Evolutionary conservation across 2,329 filamentous ascomycete species (phyloP), one percentile per base, ranked within the genome.

Genomic region (Pseudogymnoascus sp.): DNA sequence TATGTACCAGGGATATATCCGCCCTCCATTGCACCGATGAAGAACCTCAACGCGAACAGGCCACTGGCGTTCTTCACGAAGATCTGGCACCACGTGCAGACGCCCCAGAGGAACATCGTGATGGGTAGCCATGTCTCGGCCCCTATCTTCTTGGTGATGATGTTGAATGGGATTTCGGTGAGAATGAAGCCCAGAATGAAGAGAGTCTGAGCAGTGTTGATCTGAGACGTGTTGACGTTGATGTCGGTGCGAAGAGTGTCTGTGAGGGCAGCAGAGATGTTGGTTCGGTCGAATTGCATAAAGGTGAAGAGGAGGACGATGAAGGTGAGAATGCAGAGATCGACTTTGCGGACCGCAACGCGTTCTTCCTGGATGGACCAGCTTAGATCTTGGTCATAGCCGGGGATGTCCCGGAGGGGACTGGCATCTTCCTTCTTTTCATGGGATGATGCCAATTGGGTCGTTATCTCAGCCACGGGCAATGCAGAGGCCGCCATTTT

Each of bases 391-490:
- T 30, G 11, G 19, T 62, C 61, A 35, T 60, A 62, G 52, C 61
- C 61, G 16, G 61, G 61, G 55, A 62, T 36, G 5, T 39, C 52
- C 42, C 59, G n/a, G 30, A 25, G 36, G 23, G 16, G 22, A 52
- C 11, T 30, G 19, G 16, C 45, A 49, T 52, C 39, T 19, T 52
- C 19, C 2, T n/a, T 30, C 25, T 45, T 61, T 41, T 45, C 45
- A 4, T 28, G 38, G 4, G 45, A 28, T 3, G 45, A 30, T 8
- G 23, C 42, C 6, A 39, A 6, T 16, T 75, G 74, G 0, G 70
- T 74, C 14, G 72, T 75, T 71, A 74, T 75, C 6, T 72, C 68
- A 22, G 75, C 63, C 2, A 73, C 74, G 0, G 73, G 73, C 16
- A 75, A 64, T 5, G 73, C 72, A 58, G 74, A 73, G 30, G 66